phyloP scores from a whole-genome alignment of 2,329 filamentous ascomycete genomes.

The Lecanicillium sp. region DNA sequence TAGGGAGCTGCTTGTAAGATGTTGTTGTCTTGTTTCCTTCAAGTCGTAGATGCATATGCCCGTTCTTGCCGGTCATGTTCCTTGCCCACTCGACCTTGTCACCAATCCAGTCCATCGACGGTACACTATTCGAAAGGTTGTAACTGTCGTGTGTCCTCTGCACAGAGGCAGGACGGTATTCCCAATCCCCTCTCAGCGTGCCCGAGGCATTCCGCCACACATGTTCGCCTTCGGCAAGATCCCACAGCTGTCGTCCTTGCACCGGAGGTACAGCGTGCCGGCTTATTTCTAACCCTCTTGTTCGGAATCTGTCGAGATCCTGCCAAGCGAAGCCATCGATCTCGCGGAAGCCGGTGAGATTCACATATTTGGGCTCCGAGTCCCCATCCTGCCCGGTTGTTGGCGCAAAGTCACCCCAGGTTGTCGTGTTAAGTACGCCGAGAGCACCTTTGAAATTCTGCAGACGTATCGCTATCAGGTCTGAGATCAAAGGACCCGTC shows the following conservation, averaged over 20 bases:
- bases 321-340: constrained; percentile 74
- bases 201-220: constrained; percentile 77
- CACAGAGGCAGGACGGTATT: constrained; percentile 44
- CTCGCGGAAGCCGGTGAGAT: constrained; percentile 68
- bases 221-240: constrained; percentile 27
- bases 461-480: constrained; percentile 35
- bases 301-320: constrained; percentile 56
- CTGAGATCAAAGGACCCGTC: constrained; percentile 22
- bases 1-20: constrained; percentile 32
- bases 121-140: constrained; percentile 59
- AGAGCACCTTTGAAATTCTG: constrained; percentile 44
- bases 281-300: constrained; percentile 55
- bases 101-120: constrained; percentile 56
- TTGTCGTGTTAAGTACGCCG: constrained; percentile 43
- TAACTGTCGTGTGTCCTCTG: constrained; percentile 38
- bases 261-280: constrained; percentile 39
- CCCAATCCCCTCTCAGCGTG: constrained; percentile 68
- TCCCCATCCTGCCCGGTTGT: constrained; percentile 19
- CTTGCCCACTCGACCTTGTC: constrained; percentile 57
- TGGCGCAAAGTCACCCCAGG: constrained; percentile 53
- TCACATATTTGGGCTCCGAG: constrained; percentile 37
- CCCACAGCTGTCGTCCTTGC: constrained; percentile 32
- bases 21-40: constrained; percentile 48
- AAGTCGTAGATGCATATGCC: constrained; percentile 57
- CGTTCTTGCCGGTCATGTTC: constrained; percentile 69